Evolutionary conservation across 1,139 yeast species (phyloP).

Genomic region (Pichia sp.): DNA sequence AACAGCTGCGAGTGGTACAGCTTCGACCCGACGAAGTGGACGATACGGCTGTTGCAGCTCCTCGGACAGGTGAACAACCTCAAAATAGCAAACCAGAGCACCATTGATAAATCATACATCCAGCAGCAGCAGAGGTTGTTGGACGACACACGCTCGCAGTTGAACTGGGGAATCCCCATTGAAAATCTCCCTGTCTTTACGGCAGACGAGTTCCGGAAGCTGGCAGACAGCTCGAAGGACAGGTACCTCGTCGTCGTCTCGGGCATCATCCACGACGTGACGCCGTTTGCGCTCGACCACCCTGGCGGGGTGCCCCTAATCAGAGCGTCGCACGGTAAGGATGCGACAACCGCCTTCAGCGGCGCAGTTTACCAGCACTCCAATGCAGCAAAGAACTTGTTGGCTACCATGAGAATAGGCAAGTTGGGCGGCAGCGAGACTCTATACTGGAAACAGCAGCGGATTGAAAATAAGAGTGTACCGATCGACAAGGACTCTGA

Average conservation of each 20-base stretch:
- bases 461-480: conserved; percentile 51
- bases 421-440: conserved; percentile 74
- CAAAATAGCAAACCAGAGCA: conserved; percentile 42
- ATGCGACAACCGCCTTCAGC: conserved; percentile 66
- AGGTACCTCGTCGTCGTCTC: conserved; percentile 43
- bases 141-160: conserved; percentile 55
- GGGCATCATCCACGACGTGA: conserved; percentile 67
- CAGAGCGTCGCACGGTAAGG: conserved; percentile 62
- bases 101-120: conserved; percentile 51
- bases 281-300: conserved; percentile 68
- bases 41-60: conserved; percentile 39
- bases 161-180: conserved; percentile 76
- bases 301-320: conserved; percentile 67
- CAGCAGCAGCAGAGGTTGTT: conserved; percentile 64
- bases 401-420: conserved; percentile 75
- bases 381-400: conserved; percentile 64
- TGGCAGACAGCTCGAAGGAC: conserved; percentile 35
- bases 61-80: conserved; percentile 41
- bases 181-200: conserved; percentile 56
- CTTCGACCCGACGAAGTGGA: conserved; percentile 68
- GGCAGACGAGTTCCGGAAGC: conserved; percentile 46
- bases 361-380: conserved; percentile 76
- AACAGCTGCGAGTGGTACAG: conserved; percentile 48
- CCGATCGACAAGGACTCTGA: conserved; percentile 47
- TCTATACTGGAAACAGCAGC: conserved; percentile 71